Conservation (phyloP, 2,329 filamentous ascomycete genomes). For the Aspergillus oerlinghausenensis region DNA sequence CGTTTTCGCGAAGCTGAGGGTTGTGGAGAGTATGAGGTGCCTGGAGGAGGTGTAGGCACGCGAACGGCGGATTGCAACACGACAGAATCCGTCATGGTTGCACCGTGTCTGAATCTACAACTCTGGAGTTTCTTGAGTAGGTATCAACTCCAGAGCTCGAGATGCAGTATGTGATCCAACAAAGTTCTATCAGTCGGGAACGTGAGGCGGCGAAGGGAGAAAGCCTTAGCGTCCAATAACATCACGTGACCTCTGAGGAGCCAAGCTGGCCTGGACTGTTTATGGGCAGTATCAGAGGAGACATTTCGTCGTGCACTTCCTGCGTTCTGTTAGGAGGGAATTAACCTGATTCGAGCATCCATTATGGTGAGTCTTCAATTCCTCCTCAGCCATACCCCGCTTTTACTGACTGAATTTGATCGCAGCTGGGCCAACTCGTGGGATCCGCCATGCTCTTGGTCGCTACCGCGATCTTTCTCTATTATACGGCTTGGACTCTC, state of each 20-base stretch:
- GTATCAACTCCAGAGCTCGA: constrained; percentile 4
- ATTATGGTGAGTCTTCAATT: neutral
- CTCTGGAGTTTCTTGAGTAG: constrained; percentile 6
- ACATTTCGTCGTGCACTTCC: neutral
- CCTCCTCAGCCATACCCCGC: neutral
- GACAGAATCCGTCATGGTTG: constrained; percentile 38
- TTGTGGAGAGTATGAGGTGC: constrained; percentile 45
- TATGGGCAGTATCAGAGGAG: constrained; percentile 1
- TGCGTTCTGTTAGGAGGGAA: neutral
- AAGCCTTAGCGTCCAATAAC: constrained; percentile 14
- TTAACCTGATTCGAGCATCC: neutral
- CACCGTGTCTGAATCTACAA: constrained; percentile 15
- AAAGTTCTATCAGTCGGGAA: neutral
- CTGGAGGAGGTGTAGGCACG: constrained; percentile 53
- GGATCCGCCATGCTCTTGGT: constrained; percentile 71
- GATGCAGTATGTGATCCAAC: neutral
- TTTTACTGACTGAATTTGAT: constrained; percentile 5
- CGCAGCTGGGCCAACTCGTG: constrained; percentile 82
- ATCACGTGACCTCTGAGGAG: constrained; percentile 17
- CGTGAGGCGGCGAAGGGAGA: constrained; percentile 18
- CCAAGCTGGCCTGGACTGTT: constrained; percentile 14
- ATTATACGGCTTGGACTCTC: constrained; percentile 97
- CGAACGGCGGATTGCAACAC: constrained; percentile 55
- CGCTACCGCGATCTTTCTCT: constrained; percentile 70
- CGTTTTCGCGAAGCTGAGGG: constrained; percentile 52